Evolutionary conservation across 306 rosid genomes (phyloP).

Genomic region (Canavalia ensiformis): DNA sequence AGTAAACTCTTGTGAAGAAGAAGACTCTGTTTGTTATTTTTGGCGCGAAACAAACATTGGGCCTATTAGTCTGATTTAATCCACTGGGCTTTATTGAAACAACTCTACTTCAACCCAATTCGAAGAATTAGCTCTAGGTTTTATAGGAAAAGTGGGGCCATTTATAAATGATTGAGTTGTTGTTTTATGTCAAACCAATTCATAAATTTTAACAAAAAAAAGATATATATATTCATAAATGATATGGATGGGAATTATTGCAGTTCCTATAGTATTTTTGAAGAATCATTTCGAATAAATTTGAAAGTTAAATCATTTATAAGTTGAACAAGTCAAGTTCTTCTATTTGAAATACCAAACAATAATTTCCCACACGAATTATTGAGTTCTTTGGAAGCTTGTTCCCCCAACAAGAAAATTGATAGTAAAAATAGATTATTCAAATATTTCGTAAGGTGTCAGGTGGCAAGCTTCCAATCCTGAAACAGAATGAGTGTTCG

Average conservation of each 20-base stretch:
- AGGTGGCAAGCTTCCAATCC: not conserved
- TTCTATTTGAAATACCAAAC: not conserved
- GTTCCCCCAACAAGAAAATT: not conserved
- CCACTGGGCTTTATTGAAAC: not conserved
- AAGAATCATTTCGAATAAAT: not conserved
- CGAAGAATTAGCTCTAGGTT: not conserved
- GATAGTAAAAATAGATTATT: not conserved
- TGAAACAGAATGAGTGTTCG: not conserved
- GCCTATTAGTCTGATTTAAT: not conserved
- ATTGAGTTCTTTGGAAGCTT: slow-evolving; percentile 10
- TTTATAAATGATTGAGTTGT: not conserved
- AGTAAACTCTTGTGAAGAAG: not conserved
- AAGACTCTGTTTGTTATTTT: slow-evolving; percentile 12
- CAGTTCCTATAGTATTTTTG: not conserved
- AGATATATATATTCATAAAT: not conserved
- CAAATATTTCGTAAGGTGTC: not conserved
- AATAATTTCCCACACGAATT: slow-evolving; percentile 17
- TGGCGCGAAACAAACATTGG: slow-evolving; percentile 46
- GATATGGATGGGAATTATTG: not conserved
- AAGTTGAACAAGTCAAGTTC: not conserved
- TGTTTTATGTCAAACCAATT: not conserved
- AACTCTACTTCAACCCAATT: not conserved
- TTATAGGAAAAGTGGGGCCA: not conserved
- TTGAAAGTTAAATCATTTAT: not conserved
- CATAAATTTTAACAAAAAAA: too few relatives aligned